Evolutionary conservation across 2,329 filamentous ascomycete genomes (phyloP), one percentile per base, ranked within the genome.

Genomic region (Diaporthe humulicola): DNA sequence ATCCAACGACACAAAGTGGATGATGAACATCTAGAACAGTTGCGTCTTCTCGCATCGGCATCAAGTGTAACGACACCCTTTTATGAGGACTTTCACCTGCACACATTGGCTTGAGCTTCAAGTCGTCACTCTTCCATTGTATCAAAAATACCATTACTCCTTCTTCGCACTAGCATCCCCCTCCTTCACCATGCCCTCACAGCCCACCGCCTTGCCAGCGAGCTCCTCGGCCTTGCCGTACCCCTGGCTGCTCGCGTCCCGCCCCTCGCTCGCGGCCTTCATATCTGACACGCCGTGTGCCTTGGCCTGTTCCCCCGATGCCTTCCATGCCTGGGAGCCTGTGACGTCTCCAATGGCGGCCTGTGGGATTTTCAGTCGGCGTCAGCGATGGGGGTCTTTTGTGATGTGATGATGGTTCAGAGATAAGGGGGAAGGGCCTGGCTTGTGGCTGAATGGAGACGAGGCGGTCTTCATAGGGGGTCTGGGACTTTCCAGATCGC

Each of bases 161-260:
- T 83, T 80, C 76, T 81, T 83, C 72, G 82, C 83, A 79, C 89
- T 92, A 25, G 85, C 87, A 19, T 84, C 86, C 0, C 91, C 92
- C 81, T 93, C 91, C 72, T 88, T 87, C 82, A 89, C 85, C 93
- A 94, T 94, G 0, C 93, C 93, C 82, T 93, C 90, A 77, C 93
- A 94, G 0, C 93, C 92, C 0, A 90, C 88, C 0, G 89, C 83
- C 79, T 89, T 90, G 8, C 93, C 93, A 0, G 91, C 89, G 64
- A 91, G 80, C 85, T 94, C 90, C 81, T 95, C 93, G 3, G 87
- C 86, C 79, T 88, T 90, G 48, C 93, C 93, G 72, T 88, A 91
- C 0, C 92, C 92, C 57, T 88, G 84, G 8, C 82, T 79, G 3
- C 82, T 78, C 1, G 88, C 81, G 77, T 93, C 90, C 30, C 92